These are phyloP conservation scores for Lipomyces orientalis DNA, from an alignment of 805 yeast genomes.

Conservation along the genomic window DNA sequence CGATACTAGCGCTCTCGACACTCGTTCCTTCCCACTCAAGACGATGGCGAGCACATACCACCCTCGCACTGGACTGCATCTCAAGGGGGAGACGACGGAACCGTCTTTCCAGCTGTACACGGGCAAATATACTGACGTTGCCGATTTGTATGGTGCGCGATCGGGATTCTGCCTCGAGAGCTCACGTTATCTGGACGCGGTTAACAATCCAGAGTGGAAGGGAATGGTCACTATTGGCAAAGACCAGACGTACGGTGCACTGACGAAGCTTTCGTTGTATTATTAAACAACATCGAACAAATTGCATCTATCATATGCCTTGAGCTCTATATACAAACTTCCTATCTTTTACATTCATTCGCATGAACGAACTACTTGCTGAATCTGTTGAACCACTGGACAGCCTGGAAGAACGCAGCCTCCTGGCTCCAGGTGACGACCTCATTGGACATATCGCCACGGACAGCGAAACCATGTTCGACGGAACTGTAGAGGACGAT, in stretches of 20 bases:
- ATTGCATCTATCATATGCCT: neutral
- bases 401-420: conserved; percentile 54
- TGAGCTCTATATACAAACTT: neutral
- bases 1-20: conserved; percentile 50
- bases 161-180: conserved; percentile 70
- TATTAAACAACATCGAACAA: conserved; percentile 4
- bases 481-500: conserved; percentile 66
- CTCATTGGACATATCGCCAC: conserved; percentile 69
- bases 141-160: conserved; percentile 42
- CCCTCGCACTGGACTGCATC: conserved; percentile 51
- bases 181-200: conserved; percentile 62
- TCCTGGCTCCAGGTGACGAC: conserved; percentile 67
- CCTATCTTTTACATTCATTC: neutral
- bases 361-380: conserved; percentile 15
- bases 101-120: conserved; percentile 72
- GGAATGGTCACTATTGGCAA: conserved; percentile 55
- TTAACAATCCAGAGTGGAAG: conserved; percentile 55
- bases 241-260: conserved; percentile 61
- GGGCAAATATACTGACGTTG: conserved; percentile 56
- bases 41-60: conserved; percentile 53
- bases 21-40: conserved; percentile 50
- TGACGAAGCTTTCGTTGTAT: conserved; percentile 43
- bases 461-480: conserved; percentile 76
- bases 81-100: conserved; percentile 61
- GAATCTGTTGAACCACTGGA: conserved; percentile 33